Percentiles rank a stretch among this genome's conserved stretches.
Conservation (phyloP, 2,329 filamentous ascomycete species). For the Curvularia sp. region DNA sequence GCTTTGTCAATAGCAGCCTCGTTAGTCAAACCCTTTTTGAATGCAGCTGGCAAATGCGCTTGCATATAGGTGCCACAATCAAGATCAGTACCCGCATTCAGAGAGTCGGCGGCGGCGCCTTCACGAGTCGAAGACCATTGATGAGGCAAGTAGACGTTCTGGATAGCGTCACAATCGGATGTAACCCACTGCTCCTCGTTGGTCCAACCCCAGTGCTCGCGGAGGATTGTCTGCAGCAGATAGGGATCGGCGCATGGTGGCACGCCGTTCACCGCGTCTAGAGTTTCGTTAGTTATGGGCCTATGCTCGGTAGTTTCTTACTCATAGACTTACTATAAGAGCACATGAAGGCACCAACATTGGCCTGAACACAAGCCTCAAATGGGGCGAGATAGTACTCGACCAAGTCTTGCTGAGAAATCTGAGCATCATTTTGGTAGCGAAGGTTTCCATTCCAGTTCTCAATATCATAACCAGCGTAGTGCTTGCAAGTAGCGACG, state of each 20-base stretch:
- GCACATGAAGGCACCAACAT: constrained; percentile 63
- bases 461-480: constrained; percentile 46
- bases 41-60: constrained; percentile 29
- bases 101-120: constrained; percentile 34
- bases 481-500: constrained; percentile 50
- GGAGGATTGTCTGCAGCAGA: constrained; percentile 68
- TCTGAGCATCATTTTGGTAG: constrained; percentile 63
- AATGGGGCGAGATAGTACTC: constrained; percentile 75
- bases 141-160: constrained; percentile 64
- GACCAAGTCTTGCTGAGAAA: constrained; percentile 67
- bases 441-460: constrained; percentile 41
- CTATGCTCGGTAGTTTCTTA: background rate
- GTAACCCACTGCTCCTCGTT: constrained; percentile 68
- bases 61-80: constrained; percentile 38
- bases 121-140: constrained; percentile 44
- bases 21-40: constrained; percentile 36
- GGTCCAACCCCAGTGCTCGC: constrained; percentile 71
- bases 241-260: constrained; percentile 70
- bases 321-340: constrained; percentile 51
- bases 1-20: constrained; percentile 59
- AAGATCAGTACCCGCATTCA: constrained; percentile 38
- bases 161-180: constrained; percentile 69
- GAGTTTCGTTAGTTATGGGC: constrained; percentile 47
- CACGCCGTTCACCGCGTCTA: constrained; percentile 68
- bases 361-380: constrained; percentile 58